phyloP scores from a whole-genome alignment of 139 green algal genomes.

The Ostreobium quekettii region DNA sequence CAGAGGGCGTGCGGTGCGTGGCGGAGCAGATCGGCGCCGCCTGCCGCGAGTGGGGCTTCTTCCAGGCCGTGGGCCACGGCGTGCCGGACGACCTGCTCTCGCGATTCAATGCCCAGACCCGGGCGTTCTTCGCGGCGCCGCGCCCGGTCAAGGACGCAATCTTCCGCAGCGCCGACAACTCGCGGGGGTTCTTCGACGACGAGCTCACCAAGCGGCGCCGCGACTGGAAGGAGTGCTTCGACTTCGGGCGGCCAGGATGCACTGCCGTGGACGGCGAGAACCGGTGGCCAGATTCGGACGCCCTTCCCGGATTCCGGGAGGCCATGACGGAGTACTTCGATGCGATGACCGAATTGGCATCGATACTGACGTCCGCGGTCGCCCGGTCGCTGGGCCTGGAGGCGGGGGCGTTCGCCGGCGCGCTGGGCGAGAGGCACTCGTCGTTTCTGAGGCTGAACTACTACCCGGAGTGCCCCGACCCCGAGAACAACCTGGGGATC shows the following conservation, averaged over 20 bases:
- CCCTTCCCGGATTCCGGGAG: constrained; percentile 10
- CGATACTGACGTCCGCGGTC: constrained; percentile 25
- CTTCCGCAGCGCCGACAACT: constrained; percentile 25
- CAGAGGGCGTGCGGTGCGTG: too few relatives aligned
- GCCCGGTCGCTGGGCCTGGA: constrained; percentile 25
- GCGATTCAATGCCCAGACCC: constrained; percentile 10
- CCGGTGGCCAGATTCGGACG: not conserved
- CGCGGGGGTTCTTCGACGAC: constrained; percentile 27
- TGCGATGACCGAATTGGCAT: constrained; percentile 22
- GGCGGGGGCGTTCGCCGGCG: constrained; percentile 15
- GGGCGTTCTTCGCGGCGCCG: constrained; percentile 22
- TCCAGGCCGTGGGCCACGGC: constrained; percentile 38
- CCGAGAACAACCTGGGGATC: constrained; percentile 31
- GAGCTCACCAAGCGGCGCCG: constrained; percentile 45
- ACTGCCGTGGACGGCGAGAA: constrained; percentile 11
- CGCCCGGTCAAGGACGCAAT: constrained; percentile 11
- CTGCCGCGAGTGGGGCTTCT: constrained; percentile 23
- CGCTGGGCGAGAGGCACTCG: constrained; percentile 16
- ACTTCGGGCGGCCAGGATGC: constrained; percentile 19
- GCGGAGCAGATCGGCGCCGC: constrained; percentile 22
- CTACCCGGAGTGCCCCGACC: constrained; percentile 31
- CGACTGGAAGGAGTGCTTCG: constrained; percentile 43
- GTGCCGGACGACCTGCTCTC: constrained; percentile 10
- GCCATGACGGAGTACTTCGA: constrained; percentile 21
- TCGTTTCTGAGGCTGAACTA: constrained; percentile 41